Percentiles rank a stretch among this genome's conserved stretches.
These are phyloP conservation scores for Dryas octopetala DNA, from an alignment of 306 rosid genomes.

Conservation along the genomic window DNA sequence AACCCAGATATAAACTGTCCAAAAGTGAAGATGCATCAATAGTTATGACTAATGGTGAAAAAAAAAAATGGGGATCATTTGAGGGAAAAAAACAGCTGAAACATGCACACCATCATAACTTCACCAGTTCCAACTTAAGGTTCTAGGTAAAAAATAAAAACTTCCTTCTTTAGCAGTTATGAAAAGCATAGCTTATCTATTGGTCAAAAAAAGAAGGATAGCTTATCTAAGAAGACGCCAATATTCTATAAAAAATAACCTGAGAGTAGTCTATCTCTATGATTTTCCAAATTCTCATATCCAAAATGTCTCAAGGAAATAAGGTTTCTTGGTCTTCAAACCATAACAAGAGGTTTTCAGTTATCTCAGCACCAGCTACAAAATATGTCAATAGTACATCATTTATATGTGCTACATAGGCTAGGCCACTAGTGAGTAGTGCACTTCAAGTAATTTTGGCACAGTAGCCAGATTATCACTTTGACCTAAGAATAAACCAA, in stretches of 20 bases:
- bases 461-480: neutral
- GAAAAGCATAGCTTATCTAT: neutral
- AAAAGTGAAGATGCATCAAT: too few relatives aligned
- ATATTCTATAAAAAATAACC: neutral
- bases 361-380: constrained; percentile 9
- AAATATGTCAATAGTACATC: neutral
- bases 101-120: too few relatives aligned
- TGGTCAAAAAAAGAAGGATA: too few relatives aligned
- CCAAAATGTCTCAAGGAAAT: neutral
- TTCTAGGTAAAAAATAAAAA: too few relatives aligned
- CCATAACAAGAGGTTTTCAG: neutral
- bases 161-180: neutral
- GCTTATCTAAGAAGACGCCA: neutral
- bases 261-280: neutral
- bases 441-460: neutral
- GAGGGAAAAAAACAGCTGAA: too few relatives aligned
- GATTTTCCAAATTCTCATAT: neutral
- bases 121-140: too few relatives aligned
- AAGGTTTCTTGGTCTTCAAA: neutral
- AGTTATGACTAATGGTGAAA: too few relatives aligned
- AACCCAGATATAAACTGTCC: neutral
- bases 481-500: neutral
- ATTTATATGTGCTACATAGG: neutral
- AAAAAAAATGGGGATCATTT: too few relatives aligned
- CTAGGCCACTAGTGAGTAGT: too few relatives aligned